Evolutionary conservation across 228 moss, liverwort and hornwort species (phyloP).

Genomic region (Sphagnum magellanicum): DNA sequence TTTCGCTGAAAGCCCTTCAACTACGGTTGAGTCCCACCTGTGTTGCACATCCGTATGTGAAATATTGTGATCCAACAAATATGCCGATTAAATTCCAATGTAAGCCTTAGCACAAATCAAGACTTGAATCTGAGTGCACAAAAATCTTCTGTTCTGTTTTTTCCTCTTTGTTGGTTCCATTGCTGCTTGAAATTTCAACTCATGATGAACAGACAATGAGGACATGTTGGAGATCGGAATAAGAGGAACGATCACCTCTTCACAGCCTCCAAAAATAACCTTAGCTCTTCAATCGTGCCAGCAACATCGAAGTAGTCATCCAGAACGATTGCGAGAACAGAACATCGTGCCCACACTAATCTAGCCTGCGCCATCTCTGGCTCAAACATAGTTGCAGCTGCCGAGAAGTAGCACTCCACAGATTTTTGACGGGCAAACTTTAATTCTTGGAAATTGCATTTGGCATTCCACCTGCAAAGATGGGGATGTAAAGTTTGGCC

Average conservation of each 20-base stretch:
- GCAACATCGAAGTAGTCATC: constrained; percentile 43
- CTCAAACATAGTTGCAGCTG: constrained; percentile 38
- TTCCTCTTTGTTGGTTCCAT: background rate
- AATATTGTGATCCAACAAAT: background rate
- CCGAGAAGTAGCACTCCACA: constrained; percentile 46
- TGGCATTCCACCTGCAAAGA: constrained; percentile 29
- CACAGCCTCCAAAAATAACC: constrained; percentile 22
- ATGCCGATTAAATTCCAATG: background rate
- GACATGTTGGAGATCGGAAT: background rate
- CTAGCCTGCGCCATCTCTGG: constrained; percentile 35
- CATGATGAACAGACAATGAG: too few species aligned
- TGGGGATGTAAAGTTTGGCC: background rate
- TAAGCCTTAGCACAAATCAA: background rate
- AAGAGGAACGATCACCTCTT: constrained; percentile 8
- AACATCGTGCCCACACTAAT: constrained; percentile 27
- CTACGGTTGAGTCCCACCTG: constrained; percentile 42
- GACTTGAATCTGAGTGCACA: background rate
- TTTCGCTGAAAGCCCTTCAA: constrained; percentile 22
- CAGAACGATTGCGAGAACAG: constrained; percentile 29
- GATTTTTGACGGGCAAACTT: constrained; percentile 31
- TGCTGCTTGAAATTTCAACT: background rate
- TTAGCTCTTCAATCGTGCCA: constrained; percentile 17
- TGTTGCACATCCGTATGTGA: background rate
- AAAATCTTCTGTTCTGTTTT: background rate
- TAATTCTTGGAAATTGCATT: constrained; percentile 25